These are phyloP conservation scores for Moniliella sp. DNA, from an alignment of 1,284 basidiomycete genomes.

Conservation along the genomic window DNA sequence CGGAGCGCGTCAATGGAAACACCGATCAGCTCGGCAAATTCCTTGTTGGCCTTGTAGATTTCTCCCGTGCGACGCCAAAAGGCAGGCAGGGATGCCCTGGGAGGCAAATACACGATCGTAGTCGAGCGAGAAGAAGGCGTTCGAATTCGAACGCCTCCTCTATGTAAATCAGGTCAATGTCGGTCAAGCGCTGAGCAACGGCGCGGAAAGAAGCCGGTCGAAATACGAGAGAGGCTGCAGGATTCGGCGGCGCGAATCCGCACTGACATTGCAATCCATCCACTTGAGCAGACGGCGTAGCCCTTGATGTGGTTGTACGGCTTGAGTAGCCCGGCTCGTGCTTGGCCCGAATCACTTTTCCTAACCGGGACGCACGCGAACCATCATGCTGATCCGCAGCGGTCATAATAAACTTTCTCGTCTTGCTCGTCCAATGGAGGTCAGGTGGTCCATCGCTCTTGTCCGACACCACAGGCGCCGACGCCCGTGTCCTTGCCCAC, in stretches of 20 bases:
- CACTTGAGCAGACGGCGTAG: conserved; percentile 39
- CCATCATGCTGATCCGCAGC: conserved; percentile 86
- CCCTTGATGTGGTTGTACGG: conserved; percentile 72
- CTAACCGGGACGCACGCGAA: conserved; percentile 67
- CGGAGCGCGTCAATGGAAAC: conserved; percentile 59
- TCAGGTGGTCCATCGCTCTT: too few relatives aligned
- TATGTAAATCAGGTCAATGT: conserved; percentile 73
- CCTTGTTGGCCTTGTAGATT: conserved; percentile 90
- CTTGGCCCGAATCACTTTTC: conserved; percentile 79
- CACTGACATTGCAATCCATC: conserved; percentile 49
- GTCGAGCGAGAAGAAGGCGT: conserved; percentile 68
- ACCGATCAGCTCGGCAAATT: conserved; percentile 69
- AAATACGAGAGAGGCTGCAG: conserved; percentile 64
- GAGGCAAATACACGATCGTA: conserved; percentile 68
- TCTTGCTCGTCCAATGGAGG: conserved; percentile 8
- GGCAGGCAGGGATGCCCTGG: conserved; percentile 71
- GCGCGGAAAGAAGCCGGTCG: conserved; percentile 69
- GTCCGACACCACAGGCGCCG: too few relatives aligned
- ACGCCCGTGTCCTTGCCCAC: not conserved
- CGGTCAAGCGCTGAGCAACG: conserved; percentile 60
- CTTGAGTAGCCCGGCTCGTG: conserved; percentile 78
- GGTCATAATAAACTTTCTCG: conserved; percentile 71
- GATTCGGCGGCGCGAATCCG: conserved; percentile 58
- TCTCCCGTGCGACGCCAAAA: conserved; percentile 92
- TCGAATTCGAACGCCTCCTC: conserved; percentile 83